Percentiles rank a stretch among this genome's conserved stretches.
These are phyloP conservation scores for Naganishia vishniacii DNA, from an alignment of 768 basidiomycete species.

Conservation along the genomic window DNA sequence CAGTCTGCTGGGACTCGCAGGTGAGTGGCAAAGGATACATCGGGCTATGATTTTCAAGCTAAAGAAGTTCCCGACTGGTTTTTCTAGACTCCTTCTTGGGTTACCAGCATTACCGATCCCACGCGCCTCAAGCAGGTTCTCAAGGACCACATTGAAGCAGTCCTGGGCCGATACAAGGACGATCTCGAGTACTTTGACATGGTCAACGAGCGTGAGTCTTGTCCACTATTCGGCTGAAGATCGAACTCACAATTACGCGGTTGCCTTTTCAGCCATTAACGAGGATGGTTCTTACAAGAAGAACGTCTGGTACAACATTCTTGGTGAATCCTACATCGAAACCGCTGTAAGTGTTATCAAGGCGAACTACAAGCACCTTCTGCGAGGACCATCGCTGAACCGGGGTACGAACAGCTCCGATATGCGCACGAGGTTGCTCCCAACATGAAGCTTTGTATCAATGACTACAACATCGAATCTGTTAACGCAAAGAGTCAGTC, in stretches of 20 bases:
- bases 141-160: constrained; percentile 36
- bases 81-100: constrained; percentile 32
- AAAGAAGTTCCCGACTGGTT: not conserved
- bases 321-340: constrained; percentile 36
- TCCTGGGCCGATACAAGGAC: constrained; percentile 36
- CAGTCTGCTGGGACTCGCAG: constrained; percentile 36
- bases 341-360: constrained; percentile 30
- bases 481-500: constrained; percentile 41
- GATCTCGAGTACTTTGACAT: constrained; percentile 37
- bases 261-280: constrained; percentile 30
- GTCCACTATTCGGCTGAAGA: not conserved
- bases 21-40: constrained; percentile 26
- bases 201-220: constrained; percentile 41
- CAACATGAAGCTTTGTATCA: constrained; percentile 39
- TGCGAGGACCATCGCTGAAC: too few relatives aligned
- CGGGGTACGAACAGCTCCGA: constrained; percentile 29
- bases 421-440: constrained; percentile 39
- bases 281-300: constrained; percentile 37
- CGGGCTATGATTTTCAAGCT: constrained; percentile 10
- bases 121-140: constrained; percentile 33
- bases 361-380: not conserved
- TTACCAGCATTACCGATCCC: constrained; percentile 40
- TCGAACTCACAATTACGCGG: not conserved
- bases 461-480: constrained; percentile 45
- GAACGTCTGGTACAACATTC: constrained; percentile 38